phyloP scores from a whole-genome alignment of 345 rosid species.

The Eucalyptus pauciflora region DNA sequence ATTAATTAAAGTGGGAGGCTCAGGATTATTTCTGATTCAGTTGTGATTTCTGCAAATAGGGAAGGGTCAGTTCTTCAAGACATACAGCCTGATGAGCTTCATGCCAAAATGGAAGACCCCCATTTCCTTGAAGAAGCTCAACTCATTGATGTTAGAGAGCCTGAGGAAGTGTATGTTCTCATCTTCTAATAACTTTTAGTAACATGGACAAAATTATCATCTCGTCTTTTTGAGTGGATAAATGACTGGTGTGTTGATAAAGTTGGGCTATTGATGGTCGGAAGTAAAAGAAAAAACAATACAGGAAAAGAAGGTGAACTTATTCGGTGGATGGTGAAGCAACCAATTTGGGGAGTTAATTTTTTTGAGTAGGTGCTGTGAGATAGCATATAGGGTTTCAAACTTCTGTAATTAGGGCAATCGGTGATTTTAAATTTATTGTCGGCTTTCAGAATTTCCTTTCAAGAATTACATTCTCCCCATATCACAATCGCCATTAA shows the following conservation, averaged over 20 bases:
- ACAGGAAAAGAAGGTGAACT: background rate
- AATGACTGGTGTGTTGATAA: background rate
- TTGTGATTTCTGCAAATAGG: conserved; percentile 11
- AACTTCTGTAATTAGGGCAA: background rate
- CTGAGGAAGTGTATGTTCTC: conserved; percentile 73
- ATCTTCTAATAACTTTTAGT: background rate
- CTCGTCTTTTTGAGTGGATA: background rate
- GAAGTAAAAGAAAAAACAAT: background rate
- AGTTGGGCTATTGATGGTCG: background rate
- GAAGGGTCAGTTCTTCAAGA: conserved; percentile 38
- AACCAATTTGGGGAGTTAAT: background rate
- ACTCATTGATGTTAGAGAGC: conserved; percentile 87
- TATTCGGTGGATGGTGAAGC: background rate
- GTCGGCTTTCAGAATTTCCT: background rate
- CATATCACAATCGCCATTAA: background rate
- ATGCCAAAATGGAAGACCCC: conserved; percentile 71
- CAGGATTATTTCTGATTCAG: background rate
- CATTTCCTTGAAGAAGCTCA: conserved; percentile 64
- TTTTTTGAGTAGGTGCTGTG: background rate
- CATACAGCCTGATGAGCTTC: conserved; percentile 62
- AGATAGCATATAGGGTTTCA: background rate
- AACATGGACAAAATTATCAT: background rate
- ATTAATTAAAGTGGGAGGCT: background rate
- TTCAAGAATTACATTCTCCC: background rate
- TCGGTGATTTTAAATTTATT: background rate